A percentile compares a stretch with the other conserved stretches of the same genome.
Evolutionary conservation across 2,329 filamentous ascomycete species (phyloP).

Genomic region (Chrysosporium queenslandicum): DNA sequence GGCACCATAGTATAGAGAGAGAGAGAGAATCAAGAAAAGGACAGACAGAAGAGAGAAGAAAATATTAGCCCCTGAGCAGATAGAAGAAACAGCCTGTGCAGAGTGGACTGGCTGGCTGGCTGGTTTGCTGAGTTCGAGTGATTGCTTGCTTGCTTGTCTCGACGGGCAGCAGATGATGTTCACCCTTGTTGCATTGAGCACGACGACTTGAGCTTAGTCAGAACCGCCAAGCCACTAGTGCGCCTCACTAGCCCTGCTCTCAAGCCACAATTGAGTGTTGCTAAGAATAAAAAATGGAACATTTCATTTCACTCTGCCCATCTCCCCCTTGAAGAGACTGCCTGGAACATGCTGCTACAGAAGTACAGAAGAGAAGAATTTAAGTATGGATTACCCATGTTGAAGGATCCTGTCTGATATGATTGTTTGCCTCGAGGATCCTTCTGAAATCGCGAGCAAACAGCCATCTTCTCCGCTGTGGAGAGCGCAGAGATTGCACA

Average conservation of each 20-base stretch:
- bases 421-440: no score
- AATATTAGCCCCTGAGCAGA: background rate
- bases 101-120: no score
- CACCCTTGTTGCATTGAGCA: background rate
- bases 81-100: no score
- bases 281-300: background rate
- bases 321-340: background rate
- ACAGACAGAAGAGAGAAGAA: background rate
- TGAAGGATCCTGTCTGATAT: no score
- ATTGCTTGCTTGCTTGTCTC: background rate
- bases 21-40: background rate
- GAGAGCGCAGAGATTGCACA: conserved; percentile 2
- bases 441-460: no score
- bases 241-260: background rate
- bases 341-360: no score
- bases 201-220: background rate
- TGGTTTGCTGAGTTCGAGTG: background rate
- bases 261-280: background rate
- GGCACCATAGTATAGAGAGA: conserved; percentile 1
- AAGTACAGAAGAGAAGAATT: no score
- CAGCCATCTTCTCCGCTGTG: no score
- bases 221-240: background rate
- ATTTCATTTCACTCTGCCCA: background rate
- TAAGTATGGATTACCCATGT: no score
- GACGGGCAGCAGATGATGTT: background rate